Conservation (phyloP, 164 flowering plant genomes). For the Kalanchoe fedtschenkoi region DNA sequence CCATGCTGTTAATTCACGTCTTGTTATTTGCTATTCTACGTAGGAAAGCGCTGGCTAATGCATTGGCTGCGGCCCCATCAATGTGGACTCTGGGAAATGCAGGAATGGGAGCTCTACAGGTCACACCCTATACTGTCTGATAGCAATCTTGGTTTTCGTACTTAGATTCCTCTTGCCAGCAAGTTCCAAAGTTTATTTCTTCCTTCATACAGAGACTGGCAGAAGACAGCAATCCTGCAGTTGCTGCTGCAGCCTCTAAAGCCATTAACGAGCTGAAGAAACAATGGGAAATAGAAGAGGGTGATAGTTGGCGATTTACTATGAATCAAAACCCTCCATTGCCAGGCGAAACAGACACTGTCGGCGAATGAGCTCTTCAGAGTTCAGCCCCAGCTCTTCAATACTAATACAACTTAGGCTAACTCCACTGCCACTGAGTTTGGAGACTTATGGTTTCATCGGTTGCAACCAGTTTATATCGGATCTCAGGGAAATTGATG, state of each 20-base stretch:
- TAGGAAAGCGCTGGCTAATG: constrained; percentile 92
- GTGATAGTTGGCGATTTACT: constrained; percentile 78
- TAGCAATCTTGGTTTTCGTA: not conserved
- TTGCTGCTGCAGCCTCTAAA: constrained; percentile 77
- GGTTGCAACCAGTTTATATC: not conserved
- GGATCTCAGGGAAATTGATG: not conserved
- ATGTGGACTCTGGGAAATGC: constrained; percentile 99
- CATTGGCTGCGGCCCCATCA: constrained; percentile 91
- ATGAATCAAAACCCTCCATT: constrained; percentile 29
- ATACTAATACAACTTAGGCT: not conserved
- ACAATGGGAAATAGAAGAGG: constrained; percentile 93
- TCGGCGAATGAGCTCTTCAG: not conserved
- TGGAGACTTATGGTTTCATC: not conserved
- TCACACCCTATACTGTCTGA: constrained; percentile 6
- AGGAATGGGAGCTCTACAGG: constrained; percentile 99
- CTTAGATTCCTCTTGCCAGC: not conserved
- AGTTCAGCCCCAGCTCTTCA: not conserved
- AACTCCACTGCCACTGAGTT: not conserved
- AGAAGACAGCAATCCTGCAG: constrained; percentile 78
- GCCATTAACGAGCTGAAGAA: constrained; percentile 71
- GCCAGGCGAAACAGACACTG: not conserved
- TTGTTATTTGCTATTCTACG: constrained; percentile 1
- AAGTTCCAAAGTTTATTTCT: not conserved
- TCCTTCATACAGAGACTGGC: constrained; percentile 63
- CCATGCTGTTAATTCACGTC: not conserved